Conservation (phyloP, 208 protist species). For the Trypanosoma brucei region DNA sequence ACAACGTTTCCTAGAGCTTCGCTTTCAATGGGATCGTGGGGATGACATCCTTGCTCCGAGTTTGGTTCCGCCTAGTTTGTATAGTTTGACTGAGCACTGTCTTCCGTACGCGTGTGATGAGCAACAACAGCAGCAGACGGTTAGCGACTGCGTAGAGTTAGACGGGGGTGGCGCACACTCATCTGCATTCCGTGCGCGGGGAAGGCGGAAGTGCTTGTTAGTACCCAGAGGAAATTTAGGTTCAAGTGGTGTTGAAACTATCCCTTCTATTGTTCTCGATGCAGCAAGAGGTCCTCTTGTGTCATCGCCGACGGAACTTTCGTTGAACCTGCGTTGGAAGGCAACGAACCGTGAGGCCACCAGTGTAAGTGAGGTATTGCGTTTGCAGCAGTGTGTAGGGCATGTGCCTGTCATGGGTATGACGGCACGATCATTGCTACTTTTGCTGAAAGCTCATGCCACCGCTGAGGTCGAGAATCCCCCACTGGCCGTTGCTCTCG, state of each 20-base stretch:
- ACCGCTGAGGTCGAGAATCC: conserved; percentile 71
- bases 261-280: conserved; percentile 68
- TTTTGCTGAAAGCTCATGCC: conserved; percentile 66
- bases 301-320: conserved; percentile 33
- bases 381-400: conserved; percentile 38
- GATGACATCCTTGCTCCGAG: conserved; percentile 60
- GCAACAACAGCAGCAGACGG: neutral
- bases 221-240: conserved; percentile 28
- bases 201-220: conserved; percentile 7
- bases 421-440: conserved; percentile 40
- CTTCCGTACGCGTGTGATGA: conserved; percentile 31
- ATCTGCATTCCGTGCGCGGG: conserved; percentile 17
- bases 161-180: conserved; percentile 10
- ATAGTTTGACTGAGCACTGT: conserved; percentile 52
- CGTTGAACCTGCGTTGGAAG: conserved; percentile 74
- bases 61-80: conserved; percentile 54
- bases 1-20: conserved; percentile 60
- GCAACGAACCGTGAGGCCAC: conserved; percentile 51
- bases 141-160: conserved; percentile 8
- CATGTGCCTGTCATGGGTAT: conserved; percentile 51
- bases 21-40: conserved; percentile 79
- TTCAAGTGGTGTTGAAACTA: conserved; percentile 68
- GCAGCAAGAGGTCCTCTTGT: conserved; percentile 68
- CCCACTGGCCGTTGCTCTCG: conserved; percentile 61
- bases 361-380: conserved; percentile 48